These are phyloP conservation scores for Anthracocystis walkeri DNA, from an alignment of 1,284 basidiomycete species.

Conservation along the genomic window DNA sequence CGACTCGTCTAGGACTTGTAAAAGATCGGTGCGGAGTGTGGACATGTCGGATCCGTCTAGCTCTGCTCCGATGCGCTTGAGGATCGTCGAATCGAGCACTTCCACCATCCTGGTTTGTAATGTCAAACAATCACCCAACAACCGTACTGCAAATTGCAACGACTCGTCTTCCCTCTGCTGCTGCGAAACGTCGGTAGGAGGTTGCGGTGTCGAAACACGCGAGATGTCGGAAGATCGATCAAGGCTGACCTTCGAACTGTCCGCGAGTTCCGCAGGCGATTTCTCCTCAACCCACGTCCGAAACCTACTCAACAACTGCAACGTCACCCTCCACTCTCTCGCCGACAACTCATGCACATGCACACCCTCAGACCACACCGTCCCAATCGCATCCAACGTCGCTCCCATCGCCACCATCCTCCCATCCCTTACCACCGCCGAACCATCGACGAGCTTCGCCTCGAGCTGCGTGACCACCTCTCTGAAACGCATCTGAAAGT, in stretches of 20 bases:
- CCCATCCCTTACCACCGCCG: not conserved
- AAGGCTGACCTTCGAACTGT: not conserved
- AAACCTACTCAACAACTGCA: conserved; percentile 64
- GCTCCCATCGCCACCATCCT: conserved; percentile 30
- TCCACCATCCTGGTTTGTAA: conserved; percentile 3
- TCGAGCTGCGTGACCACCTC: conserved; percentile 77
- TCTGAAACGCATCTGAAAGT: conserved; percentile 98
- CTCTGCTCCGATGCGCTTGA: conserved; percentile 1
- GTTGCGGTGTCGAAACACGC: conserved; percentile 33
- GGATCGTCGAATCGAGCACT: conserved; percentile 10
- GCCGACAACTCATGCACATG: conserved; percentile 57
- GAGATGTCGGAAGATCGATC: conserved; percentile 25
- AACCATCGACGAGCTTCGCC: conserved; percentile 10
- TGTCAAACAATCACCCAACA: conserved; percentile 18
- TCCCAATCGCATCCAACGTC: conserved; percentile 40
- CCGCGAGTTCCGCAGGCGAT: conserved; percentile 15
- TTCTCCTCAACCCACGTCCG: conserved; percentile 57
- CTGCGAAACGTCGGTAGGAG: conserved; percentile 9
- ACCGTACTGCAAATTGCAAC: not conserved
- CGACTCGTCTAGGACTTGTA: conserved; percentile 22
- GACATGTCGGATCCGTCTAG: not conserved
- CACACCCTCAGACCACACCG: conserved; percentile 51
- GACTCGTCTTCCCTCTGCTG: conserved; percentile 35
- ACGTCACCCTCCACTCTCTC: conserved; percentile 63
- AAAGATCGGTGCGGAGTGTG: conserved; percentile 15